Evolutionary conservation across 2,329 filamentous ascomycete genomes (phyloP), one percentile per base, ranked within the genome.

Genomic region (Xylaria sp.): DNA sequence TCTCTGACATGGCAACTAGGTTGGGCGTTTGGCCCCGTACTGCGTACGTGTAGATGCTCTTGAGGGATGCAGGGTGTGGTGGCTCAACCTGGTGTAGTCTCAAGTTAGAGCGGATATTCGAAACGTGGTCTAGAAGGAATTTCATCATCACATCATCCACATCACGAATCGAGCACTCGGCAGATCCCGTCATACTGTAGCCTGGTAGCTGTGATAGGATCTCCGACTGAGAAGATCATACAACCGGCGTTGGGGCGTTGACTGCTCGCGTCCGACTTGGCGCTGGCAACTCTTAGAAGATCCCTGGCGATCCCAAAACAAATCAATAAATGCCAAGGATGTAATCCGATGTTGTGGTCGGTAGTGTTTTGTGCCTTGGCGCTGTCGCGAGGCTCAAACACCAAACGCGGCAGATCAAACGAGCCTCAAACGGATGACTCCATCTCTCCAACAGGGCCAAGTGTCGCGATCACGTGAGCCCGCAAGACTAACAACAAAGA

Each of bases 211-310:
- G n/a, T 57, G 60, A 65, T 66, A 68, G 64, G 63, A 70, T 69
- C 56, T 58, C 54, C 62, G 17, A 40, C 25, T 46, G 27, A 49
- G 67, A 33, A 68, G 70, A 72, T 71, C 65, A 71, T 65, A 70
- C 64, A 23, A 54, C 58, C 10, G 3, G 27, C 27, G 66, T 64
- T 67, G 37, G 59, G 62, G 58, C 55, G 33, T 31, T 15, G 19
- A 51, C 56, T 54, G 57, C 63, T 65, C 58, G 41, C 43, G 64
- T 64, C 63, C 44, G 65, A 62, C 59, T 60, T 46, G 64, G 46
- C 62, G 54, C 62, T 58, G 51, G 55, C 60, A 33, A 67, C 62
- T 63, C 23, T 21, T 17, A 35, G 43, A 40, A n/a, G 29, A 59
- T 41, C 49, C 52, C 15, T 46, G 52, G 37, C 41, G 40, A 56